Conservation (phyloP, 345 rosid genomes). For the Acer saccharum region DNA sequence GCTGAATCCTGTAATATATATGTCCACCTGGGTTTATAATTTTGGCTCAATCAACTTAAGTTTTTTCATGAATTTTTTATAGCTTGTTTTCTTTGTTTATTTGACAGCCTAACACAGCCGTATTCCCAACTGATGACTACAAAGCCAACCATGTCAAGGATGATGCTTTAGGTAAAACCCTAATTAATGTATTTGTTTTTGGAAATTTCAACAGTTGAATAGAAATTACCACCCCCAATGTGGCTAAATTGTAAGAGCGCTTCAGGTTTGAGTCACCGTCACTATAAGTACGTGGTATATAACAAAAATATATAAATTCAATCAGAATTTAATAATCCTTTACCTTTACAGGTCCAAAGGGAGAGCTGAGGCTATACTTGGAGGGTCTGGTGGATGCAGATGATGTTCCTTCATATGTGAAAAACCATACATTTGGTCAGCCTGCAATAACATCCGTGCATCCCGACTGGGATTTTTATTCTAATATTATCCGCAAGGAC, state of each 20-base stretch:
- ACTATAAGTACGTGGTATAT: no score
- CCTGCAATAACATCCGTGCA: constrained; percentile 31
- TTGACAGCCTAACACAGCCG: constrained; percentile 36
- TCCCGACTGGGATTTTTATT: constrained; percentile 30
- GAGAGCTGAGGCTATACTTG: constrained; percentile 44
- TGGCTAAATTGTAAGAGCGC: no score
- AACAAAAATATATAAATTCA: no score
- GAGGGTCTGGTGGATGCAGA: constrained; percentile 33
- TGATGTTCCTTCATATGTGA: constrained; percentile 39
- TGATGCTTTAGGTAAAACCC: constrained; percentile 12
- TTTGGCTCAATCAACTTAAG: no score
- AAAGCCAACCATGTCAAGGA: background rate
- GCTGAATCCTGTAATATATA: constrained; percentile 44
- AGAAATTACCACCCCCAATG: no score
- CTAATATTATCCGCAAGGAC: no score
- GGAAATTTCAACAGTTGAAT: no score
- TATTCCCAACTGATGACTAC: constrained; percentile 30
- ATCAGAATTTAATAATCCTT: no score
- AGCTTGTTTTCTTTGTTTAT: background rate
- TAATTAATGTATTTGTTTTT: no score
- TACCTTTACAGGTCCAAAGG: constrained; percentile 34
- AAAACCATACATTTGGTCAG: constrained; percentile 39
- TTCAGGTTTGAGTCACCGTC: no score
- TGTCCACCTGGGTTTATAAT: no score
- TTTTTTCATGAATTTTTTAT: background rate